phyloP scores from a whole-genome alignment of 495 filamentous ascomycete genomes.

The Penicillium lagena region DNA sequence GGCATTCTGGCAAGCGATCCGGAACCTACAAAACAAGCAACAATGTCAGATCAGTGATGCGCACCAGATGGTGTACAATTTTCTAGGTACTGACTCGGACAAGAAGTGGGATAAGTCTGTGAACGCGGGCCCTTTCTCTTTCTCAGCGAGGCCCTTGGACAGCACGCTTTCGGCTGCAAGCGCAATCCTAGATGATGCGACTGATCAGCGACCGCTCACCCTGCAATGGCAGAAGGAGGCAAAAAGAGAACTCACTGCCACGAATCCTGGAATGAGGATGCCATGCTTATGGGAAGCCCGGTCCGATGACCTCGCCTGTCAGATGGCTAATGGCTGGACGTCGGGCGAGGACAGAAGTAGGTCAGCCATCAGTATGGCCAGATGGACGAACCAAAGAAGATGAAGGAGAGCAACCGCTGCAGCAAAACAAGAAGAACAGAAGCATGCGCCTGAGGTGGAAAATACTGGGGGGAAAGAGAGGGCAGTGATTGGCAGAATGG shows the following conservation, averaged over 20 bases:
- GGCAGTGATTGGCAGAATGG: background rate
- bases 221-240: background rate
- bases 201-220: conserved; percentile 11
- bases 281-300: conserved; percentile 37
- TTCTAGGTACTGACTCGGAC: conserved; percentile 43
- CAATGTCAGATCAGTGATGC: conserved; percentile 9
- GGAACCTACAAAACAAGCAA: conserved; percentile 48
- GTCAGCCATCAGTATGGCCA: conserved; percentile 36
- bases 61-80: conserved; percentile 5
- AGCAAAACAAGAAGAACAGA: background rate
- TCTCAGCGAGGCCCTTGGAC: conserved; percentile 41
- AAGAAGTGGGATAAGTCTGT: conserved; percentile 52
- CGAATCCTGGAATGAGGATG: conserved; percentile 39
- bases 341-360: conserved; percentile 30
- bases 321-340: conserved; percentile 45
- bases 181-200: conserved; percentile 29
- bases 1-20: conserved; percentile 59
- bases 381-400: background rate
- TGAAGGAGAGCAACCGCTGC: conserved; percentile 1
- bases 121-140: conserved; percentile 50
- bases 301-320: conserved; percentile 47
- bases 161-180: conserved; percentile 43
- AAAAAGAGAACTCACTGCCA: conserved; percentile 40
- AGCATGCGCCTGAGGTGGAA: conserved; percentile 10
- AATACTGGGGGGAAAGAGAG: conserved; percentile 7